Conservation (phyloP, 1,284 basidiomycete genomes). For the Polyporus tsugae region DNA sequence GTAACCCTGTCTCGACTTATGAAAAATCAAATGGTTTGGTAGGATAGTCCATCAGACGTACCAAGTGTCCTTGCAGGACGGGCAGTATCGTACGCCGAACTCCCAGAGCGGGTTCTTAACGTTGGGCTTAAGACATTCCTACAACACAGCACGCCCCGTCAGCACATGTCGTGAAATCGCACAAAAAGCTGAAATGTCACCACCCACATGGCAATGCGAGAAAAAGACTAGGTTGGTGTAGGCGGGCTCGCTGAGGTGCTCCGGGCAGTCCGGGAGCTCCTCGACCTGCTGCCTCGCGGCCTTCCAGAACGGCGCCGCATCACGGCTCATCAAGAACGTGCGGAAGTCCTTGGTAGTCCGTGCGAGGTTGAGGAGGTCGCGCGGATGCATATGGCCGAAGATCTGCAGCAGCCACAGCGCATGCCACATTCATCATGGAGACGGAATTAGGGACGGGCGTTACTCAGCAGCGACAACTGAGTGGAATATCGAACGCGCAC, state of each 20-base stretch:
- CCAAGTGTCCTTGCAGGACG: slow-evolving; percentile 3
- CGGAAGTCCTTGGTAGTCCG: slow-evolving; percentile 32
- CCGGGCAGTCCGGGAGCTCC: slow-evolving; percentile 32
- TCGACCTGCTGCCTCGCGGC: slow-evolving; percentile 22
- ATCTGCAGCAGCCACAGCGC: slow-evolving; percentile 25
- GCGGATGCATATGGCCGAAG: slow-evolving; percentile 26
- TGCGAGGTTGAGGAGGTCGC: slow-evolving; percentile 33
- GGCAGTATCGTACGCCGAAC: slow-evolving; percentile 14
- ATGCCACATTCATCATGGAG: background rate
- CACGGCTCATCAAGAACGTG: slow-evolving; percentile 28
- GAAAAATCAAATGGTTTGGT: background rate
- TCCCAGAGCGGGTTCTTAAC: slow-evolving; percentile 7
- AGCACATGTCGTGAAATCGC: background rate
- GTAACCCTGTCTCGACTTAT: background rate
- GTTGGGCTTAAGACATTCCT: slow-evolving; percentile 23
- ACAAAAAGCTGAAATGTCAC: background rate
- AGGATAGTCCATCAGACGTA: background rate
- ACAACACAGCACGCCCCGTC: background rate
- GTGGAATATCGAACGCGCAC: slow-evolving; percentile 10
- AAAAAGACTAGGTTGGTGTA: slow-evolving; percentile 42
- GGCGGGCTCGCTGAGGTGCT: slow-evolving; percentile 31
- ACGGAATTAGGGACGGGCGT: background rate
- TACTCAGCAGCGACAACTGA: background rate
- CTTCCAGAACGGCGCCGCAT: slow-evolving; percentile 27
- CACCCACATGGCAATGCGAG: slow-evolving; percentile 27